Conservation (phyloP, 768 basidiomycete species). For the Melanogaster broomeanus region DNA sequence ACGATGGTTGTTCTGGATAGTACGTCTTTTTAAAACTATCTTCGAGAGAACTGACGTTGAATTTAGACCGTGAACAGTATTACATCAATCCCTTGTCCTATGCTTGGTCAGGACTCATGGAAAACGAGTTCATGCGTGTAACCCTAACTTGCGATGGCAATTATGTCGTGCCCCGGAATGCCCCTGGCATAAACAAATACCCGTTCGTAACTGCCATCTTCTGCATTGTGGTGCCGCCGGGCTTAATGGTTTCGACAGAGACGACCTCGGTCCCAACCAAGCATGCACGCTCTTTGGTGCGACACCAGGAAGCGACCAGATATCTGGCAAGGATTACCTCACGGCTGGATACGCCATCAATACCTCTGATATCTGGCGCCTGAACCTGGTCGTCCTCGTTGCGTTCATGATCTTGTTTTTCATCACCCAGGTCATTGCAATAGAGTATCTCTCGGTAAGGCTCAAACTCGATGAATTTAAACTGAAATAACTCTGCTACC, state of each 20-base stretch:
- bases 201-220: conserved; percentile 47
- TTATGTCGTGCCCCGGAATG: conserved; percentile 67
- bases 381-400: conserved; percentile 69
- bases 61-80: conserved; percentile 45
- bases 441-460: conserved; percentile 64
- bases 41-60: conserved; percentile 4
- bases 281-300: conserved; percentile 79
- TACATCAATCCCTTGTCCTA: conserved; percentile 81
- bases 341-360: conserved; percentile 51
- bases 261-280: conserved; percentile 63
- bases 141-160: conserved; percentile 64
- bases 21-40: conserved; percentile 35
- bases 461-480: conserved; percentile 11
- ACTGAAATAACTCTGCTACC: not conserved
- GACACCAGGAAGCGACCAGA: conserved; percentile 49
- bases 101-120: conserved; percentile 76
- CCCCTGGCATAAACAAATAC: conserved; percentile 54
- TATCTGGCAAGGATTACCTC: conserved; percentile 66
- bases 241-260: conserved; percentile 36
- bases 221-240: not conserved
- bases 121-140: conserved; percentile 82
- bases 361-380: conserved; percentile 58
- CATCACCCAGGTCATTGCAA: conserved; percentile 61
- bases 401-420: conserved; percentile 74
- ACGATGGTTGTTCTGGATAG: conserved; percentile 85